A percentile compares a stretch with the other conserved stretches of the same genome.
These are phyloP conservation scores for Sideroxylon spinosum DNA, from an alignment of 179 eudicot genomes.

Conservation along the genomic window DNA sequence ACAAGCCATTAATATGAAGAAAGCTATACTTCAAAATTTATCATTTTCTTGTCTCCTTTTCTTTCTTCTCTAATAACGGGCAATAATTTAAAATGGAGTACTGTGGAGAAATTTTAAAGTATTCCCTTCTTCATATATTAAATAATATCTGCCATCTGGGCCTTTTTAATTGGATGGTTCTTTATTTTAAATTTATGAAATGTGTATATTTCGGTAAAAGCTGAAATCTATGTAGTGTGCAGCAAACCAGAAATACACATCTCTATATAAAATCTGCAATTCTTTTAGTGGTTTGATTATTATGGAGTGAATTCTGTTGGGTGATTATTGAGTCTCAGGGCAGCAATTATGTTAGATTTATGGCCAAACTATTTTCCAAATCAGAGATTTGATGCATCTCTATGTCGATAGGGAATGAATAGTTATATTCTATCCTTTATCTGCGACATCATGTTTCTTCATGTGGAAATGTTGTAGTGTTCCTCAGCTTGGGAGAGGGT, in stretches of 20 bases:
- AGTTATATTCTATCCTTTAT: not conserved
- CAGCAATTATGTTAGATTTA: not conserved
- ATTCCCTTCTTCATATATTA: not conserved
- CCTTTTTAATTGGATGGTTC: not conserved
- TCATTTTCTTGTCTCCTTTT: no score
- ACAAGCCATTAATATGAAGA: not conserved
- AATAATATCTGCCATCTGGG: not conserved
- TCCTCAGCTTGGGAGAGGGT: not conserved
- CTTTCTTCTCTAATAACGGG: no score
- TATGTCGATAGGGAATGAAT: not conserved
- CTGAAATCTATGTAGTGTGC: not conserved
- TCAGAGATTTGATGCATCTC: conserved; percentile 1
- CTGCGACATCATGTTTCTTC: not conserved
- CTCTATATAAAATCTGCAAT: not conserved
- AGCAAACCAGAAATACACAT: not conserved
- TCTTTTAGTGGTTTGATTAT: not conserved
- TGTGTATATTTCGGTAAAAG: not conserved
- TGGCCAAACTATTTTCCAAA: not conserved
- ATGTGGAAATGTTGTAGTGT: conserved; percentile 9
- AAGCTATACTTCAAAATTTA: no score
- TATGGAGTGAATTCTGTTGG: not conserved
- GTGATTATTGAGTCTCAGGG: not conserved
- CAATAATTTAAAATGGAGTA: not conserved
- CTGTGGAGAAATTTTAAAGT: not conserved
- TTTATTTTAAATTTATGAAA: conserved; percentile 8